Conservation (phyloP, 768 basidiomycete species). For the Boletus patriciae region DNA sequence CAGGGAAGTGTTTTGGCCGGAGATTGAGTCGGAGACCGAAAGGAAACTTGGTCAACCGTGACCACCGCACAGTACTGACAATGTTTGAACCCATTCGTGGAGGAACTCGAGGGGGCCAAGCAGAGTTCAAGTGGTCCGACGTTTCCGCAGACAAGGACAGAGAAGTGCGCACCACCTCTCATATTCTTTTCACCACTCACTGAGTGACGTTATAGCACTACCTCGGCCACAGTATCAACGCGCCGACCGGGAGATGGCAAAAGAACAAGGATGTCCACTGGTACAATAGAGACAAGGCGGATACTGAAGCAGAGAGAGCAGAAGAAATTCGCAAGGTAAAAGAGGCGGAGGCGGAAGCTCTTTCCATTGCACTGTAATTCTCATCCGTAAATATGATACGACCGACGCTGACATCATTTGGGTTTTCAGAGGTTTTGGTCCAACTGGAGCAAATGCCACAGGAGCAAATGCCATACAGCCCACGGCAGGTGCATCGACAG, state of each 20-base stretch:
- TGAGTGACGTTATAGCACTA: slow-evolving; percentile 63
- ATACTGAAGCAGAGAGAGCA: slow-evolving; percentile 45
- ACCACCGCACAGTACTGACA: neutral
- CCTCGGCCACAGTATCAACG: slow-evolving; percentile 92
- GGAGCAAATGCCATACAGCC: slow-evolving; percentile 35
- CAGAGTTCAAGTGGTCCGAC: slow-evolving; percentile 89
- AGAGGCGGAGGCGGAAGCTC: slow-evolving; percentile 85
- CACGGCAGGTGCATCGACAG: slow-evolving; percentile 19
- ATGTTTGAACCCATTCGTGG: slow-evolving; percentile 86
- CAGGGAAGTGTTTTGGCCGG: slow-evolving; percentile 16
- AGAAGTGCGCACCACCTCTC: slow-evolving; percentile 53
- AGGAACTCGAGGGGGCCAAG: slow-evolving; percentile 89
- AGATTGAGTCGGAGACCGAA: slow-evolving; percentile 21
- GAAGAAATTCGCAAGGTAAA: slow-evolving; percentile 85
- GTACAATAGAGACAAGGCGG: slow-evolving; percentile 70
- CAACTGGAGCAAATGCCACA: slow-evolving; percentile 41
- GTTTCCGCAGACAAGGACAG: slow-evolving; percentile 91
- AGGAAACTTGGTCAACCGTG: neutral
- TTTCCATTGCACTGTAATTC: slow-evolving; percentile 76
- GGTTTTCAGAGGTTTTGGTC: slow-evolving; percentile 70
- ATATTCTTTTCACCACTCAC: neutral
- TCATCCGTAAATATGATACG: neutral
- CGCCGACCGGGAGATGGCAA: slow-evolving; percentile 95
- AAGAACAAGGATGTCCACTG: slow-evolving; percentile 97
- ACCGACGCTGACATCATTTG: slow-evolving; percentile 8